phyloP scores from a whole-genome alignment of 2,329 filamentous ascomycete genomes.

The Epichloe glyceriae region DNA sequence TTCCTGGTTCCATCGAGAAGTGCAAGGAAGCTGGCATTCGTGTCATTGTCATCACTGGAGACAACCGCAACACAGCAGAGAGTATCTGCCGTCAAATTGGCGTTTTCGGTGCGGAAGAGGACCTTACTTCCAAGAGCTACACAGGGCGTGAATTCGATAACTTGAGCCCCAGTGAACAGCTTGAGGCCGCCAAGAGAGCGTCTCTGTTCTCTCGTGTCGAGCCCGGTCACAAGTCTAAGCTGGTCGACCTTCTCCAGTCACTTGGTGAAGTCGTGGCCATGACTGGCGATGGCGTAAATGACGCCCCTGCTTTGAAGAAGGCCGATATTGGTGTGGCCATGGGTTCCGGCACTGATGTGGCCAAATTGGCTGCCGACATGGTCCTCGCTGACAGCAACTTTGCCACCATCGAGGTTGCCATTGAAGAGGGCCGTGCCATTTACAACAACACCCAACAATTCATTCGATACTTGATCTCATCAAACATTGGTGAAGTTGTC shows the following conservation, averaged over 20 bases:
- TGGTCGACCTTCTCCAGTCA: constrained; percentile 91
- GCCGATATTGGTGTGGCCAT: constrained; percentile 98
- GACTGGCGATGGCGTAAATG: constrained; percentile 98
- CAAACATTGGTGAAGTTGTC: constrained; percentile 97
- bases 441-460: constrained; percentile 99
- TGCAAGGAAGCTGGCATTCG: constrained; percentile 90
- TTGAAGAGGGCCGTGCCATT: constrained; percentile 94
- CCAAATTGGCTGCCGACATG: constrained; percentile 95
- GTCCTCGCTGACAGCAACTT: constrained; percentile 98
- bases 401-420: constrained; percentile 88
- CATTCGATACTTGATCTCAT: constrained; percentile 97
- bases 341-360: constrained; percentile 94
- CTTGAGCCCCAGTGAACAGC: constrained; percentile 63
- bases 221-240: constrained; percentile 90
- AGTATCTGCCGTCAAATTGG: constrained; percentile 96
- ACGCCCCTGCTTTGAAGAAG: constrained; percentile 95
- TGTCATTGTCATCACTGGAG: constrained; percentile 94
- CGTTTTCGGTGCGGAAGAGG: constrained; percentile 70
- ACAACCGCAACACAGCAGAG: constrained; percentile 95
- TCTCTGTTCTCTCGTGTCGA: constrained; percentile 94
- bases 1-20: constrained; percentile 70
- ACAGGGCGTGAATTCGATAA: constrained; percentile 92
- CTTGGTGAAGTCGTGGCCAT: constrained; percentile 93
- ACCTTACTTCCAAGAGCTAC: constrained; percentile 82
- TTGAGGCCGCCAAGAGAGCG: constrained; percentile 71